These are phyloP conservation scores for Heimioporus sp. DNA, from an alignment of 768 basidiomycete species.

Conservation along the genomic window DNA sequence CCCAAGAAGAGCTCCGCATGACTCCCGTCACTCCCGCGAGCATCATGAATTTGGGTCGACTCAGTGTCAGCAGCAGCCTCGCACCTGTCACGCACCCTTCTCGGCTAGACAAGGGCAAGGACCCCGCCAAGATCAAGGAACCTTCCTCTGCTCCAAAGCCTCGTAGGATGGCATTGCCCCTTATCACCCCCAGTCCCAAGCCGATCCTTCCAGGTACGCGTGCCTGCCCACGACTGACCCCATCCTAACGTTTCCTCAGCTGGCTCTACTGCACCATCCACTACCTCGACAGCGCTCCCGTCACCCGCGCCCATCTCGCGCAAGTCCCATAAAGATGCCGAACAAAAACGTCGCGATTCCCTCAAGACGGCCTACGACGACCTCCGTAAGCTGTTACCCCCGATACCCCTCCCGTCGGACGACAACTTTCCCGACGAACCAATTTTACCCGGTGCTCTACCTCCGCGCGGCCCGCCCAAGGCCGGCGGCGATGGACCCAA, in stretches of 20 bases:
- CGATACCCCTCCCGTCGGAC: slow-evolving; percentile 80
- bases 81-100: slow-evolving; percentile 28
- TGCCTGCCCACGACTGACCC: background rate
- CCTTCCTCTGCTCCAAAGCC: slow-evolving; percentile 15
- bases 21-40: slow-evolving; percentile 88
- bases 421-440: slow-evolving; percentile 70
- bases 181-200: slow-evolving; percentile 59
- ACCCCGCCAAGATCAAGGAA: slow-evolving; percentile 29
- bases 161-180: slow-evolving; percentile 30
- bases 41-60: slow-evolving; percentile 83
- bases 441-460: slow-evolving; percentile 81
- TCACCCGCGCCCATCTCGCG: slow-evolving; percentile 54
- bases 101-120: slow-evolving; percentile 26
- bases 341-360: slow-evolving; percentile 96
- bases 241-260: slow-evolving; percentile 24
- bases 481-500: slow-evolving; percentile 89
- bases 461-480: slow-evolving; percentile 86
- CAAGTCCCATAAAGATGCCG: slow-evolving; percentile 92
- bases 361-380: slow-evolving; percentile 93
- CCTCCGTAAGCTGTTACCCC: slow-evolving; percentile 78
- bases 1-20: slow-evolving; percentile 34
- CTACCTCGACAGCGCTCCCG: slow-evolving; percentile 22
- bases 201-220: slow-evolving; percentile 67
- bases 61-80: slow-evolving; percentile 50
- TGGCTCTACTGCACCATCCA: slow-evolving; percentile 30